Percentiles rank a stretch among this genome's conserved stretches.
phyloP scores from a whole-genome alignment of 495 filamentous ascomycete genomes.

The Aspergillus panamensis region DNA sequence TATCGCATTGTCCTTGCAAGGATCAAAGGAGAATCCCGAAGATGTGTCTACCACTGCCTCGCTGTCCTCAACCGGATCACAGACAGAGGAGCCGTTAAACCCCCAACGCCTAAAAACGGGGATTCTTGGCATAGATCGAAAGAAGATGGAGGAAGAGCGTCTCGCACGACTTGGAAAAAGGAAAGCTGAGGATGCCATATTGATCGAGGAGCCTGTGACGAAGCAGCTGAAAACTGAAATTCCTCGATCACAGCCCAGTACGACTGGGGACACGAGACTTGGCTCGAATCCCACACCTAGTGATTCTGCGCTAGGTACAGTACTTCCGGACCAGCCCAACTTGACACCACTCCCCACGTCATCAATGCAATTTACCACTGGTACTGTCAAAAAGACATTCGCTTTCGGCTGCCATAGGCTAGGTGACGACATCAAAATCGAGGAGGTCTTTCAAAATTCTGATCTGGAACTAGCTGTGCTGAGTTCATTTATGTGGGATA shows the following conservation, averaged over 20 bases:
- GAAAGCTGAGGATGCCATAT: constrained; percentile 40
- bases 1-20: constrained; percentile 51
- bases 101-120: constrained; percentile 17
- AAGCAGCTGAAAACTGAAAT: constrained; percentile 22
- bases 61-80: background rate
- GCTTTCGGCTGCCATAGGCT: constrained; percentile 50
- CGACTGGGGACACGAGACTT: background rate
- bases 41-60: background rate
- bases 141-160: constrained; percentile 83
- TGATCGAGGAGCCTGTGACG: constrained; percentile 16
- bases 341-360: constrained; percentile 22
- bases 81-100: background rate
- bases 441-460: constrained; percentile 76
- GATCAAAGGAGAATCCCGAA: constrained; percentile 4
- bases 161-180: constrained; percentile 64
- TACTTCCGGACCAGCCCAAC: background rate
- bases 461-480: constrained; percentile 73
- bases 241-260: constrained; percentile 2
- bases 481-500: constrained; percentile 84
- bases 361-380: constrained; percentile 59
- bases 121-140: constrained; percentile 61
- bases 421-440: constrained; percentile 78
- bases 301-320: background rate
- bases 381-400: constrained; percentile 82
- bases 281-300: background rate